Percentiles rank a stretch among this genome's conserved stretches.
Conservation (phyloP, 1,139 yeast genomes). For the Saccharomycopsis crataegensis region DNA sequence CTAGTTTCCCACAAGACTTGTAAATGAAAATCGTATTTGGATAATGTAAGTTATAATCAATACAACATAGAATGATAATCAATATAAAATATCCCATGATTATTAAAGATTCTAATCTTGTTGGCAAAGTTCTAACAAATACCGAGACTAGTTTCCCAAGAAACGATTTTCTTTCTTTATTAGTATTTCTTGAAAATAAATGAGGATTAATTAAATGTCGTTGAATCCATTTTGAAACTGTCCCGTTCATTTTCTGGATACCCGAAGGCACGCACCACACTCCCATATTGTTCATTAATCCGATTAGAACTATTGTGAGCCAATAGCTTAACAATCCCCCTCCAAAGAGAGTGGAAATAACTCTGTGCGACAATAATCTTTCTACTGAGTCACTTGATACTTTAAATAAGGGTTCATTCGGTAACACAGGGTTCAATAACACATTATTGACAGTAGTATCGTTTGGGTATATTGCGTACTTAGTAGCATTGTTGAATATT, state of each 20-base stretch:
- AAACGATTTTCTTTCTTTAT: conserved; percentile 1
- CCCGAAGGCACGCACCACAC: conserved; percentile 29
- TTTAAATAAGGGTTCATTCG: conserved; percentile 20
- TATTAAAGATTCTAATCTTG: conserved; percentile 27
- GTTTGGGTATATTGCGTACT: conserved; percentile 9
- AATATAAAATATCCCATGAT: conserved; percentile 25
- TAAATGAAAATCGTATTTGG: conserved; percentile 28
- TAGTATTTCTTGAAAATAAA: conserved; percentile 20
- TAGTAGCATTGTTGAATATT: conserved; percentile 25
- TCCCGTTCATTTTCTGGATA: conserved; percentile 22
- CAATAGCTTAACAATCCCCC: conserved; percentile 26
- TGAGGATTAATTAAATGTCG: conserved; percentile 28
- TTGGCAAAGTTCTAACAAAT: conserved; percentile 24
- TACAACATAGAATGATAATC: conserved; percentile 24
- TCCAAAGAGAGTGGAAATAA: conserved; percentile 28
- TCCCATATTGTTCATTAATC: conserved; percentile 24
- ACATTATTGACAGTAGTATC: not conserved
- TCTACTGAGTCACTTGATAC: conserved; percentile 25
- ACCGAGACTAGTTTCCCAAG: conserved; percentile 4
- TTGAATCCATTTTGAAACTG: conserved; percentile 25
- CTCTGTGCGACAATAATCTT: conserved; percentile 25
- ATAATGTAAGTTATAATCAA: conserved; percentile 24
- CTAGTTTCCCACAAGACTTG: conserved; percentile 25
- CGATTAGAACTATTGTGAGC: conserved; percentile 24
- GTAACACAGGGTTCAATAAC: conserved; percentile 12